Evolutionary conservation across 306 rosid species (phyloP).

Genomic region (Cucumis cinereus): DNA sequence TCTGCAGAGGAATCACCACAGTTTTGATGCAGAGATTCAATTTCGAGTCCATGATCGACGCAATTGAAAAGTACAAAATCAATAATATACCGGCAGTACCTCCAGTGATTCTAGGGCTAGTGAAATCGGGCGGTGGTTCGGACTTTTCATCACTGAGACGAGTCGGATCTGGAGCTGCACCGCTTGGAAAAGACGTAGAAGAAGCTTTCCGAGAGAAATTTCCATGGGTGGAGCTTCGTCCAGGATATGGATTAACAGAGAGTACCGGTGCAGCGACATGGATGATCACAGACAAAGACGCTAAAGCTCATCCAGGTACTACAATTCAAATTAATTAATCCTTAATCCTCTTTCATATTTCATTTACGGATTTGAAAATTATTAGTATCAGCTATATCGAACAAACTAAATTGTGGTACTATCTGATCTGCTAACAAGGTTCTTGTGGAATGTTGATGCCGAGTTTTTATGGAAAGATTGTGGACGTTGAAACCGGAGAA

Average conservation of each 20-base stretch:
- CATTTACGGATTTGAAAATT: background rate
- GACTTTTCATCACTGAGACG: slow-evolving; percentile 52
- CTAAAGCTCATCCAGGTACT: slow-evolving; percentile 28
- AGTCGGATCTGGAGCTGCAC: slow-evolving; percentile 78
- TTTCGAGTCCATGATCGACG: slow-evolving; percentile 40
- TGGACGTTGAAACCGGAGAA: slow-evolving; percentile 44
- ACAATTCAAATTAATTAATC: background rate
- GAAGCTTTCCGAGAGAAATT: slow-evolving; percentile 46
- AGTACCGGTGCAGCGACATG: slow-evolving; percentile 45
- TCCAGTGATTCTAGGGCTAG: slow-evolving; percentile 64
- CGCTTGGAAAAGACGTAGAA: slow-evolving; percentile 54
- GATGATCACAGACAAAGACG: slow-evolving; percentile 27
- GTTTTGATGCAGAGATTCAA: slow-evolving; percentile 57
- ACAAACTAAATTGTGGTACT: background rate
- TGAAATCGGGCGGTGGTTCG: slow-evolving; percentile 22
- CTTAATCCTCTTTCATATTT: too few relatives aligned
- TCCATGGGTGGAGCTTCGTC: slow-evolving; percentile 80
- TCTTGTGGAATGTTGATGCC: slow-evolving; percentile 57
- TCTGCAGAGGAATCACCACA: slow-evolving; percentile 40
- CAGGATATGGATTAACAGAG: slow-evolving; percentile 83
- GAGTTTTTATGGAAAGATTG: slow-evolving; percentile 48
- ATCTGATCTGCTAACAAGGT: background rate
- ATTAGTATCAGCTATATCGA: background rate
- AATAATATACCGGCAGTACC: slow-evolving; percentile 75
- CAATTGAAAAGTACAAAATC: slow-evolving; percentile 40